Evolutionary conservation across 2,329 filamentous ascomycete genomes (phyloP).

Genomic region (Nemania serpens): DNA sequence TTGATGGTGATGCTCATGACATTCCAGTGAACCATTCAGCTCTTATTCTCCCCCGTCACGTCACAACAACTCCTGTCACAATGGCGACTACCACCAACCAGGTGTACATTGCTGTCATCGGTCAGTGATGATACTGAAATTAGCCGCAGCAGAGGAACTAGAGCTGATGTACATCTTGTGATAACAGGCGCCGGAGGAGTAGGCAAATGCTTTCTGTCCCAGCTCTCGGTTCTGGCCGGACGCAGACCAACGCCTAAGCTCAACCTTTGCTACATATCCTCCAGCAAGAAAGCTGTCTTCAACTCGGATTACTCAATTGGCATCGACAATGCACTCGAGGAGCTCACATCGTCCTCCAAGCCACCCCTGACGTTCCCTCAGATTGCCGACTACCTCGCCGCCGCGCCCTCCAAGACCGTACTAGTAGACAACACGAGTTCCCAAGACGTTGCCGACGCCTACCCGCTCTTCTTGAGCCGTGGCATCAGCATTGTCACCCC

Average conservation of each 20-base stretch:
- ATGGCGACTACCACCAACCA: constrained; percentile 47
- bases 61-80: constrained; percentile 8
- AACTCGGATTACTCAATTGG: constrained; percentile 72
- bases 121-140: constrained; percentile 26
- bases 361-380: constrained; percentile 70
- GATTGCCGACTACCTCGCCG: constrained; percentile 76
- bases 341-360: constrained; percentile 66
- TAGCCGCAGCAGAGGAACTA: not conserved
- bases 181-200: constrained; percentile 83
- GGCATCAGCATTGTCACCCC: constrained; percentile 93
- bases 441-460: constrained; percentile 79
- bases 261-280: constrained; percentile 81
- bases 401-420: constrained; percentile 77
- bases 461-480: constrained; percentile 78
- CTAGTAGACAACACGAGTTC: constrained; percentile 97
- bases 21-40: constrained; percentile 11
- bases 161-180: constrained; percentile 19
- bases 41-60: constrained; percentile 40
- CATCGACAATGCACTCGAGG: constrained; percentile 63
- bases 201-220: constrained; percentile 85
- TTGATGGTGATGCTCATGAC: no score
- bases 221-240: constrained; percentile 71
- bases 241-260: constrained; percentile 72
- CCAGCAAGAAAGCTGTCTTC: constrained; percentile 82
- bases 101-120: constrained; percentile 58